A percentile compares a stretch with the other conserved stretches of the same genome.
Conservation (phyloP, 1,139 yeast genomes). For the Pneumocystis canis region DNA sequence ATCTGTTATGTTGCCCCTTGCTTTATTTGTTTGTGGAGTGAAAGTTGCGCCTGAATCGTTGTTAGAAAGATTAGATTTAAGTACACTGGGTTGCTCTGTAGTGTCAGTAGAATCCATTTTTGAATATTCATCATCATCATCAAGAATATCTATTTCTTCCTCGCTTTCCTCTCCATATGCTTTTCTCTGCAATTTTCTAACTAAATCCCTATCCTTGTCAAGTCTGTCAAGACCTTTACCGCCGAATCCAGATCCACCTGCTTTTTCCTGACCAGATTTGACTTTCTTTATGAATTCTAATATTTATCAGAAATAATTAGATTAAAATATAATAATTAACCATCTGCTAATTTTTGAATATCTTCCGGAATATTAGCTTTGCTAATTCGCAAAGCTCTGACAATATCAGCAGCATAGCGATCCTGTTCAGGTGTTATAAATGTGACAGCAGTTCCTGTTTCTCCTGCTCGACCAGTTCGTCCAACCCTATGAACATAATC, state of each 20-base stretch:
- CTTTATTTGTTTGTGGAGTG: not conserved
- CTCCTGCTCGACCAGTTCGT: constrained; percentile 88
- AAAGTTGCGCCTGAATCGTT: constrained; percentile 3
- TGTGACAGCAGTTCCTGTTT: constrained; percentile 62
- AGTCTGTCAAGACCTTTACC: constrained; percentile 83
- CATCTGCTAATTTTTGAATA: constrained; percentile 38
- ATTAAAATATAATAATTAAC: not conserved
- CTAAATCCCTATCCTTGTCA: constrained; percentile 50
- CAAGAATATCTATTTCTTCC: constrained; percentile 16
- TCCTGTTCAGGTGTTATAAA: constrained; percentile 54
- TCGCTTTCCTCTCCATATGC: constrained; percentile 27
- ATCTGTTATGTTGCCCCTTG: not conserved
- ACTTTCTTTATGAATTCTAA: constrained; percentile 43
- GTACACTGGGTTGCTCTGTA: not conserved
- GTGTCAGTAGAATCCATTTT: constrained; percentile 7
- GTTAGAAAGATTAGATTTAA: constrained; percentile 2
- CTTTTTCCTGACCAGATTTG: constrained; percentile 48
- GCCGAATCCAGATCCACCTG: constrained; percentile 57
- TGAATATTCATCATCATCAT: constrained; percentile 17
- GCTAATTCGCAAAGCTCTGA: constrained; percentile 49
- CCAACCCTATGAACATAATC: constrained; percentile 96
- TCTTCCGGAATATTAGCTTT: constrained; percentile 40
- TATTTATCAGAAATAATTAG: not conserved
- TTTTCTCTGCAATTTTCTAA: constrained; percentile 37
- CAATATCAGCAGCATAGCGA: constrained; percentile 50